Evolutionary conservation across 2,329 filamentous ascomycete species (phyloP).

Genomic region (Fusarium brachygibbosum): DNA sequence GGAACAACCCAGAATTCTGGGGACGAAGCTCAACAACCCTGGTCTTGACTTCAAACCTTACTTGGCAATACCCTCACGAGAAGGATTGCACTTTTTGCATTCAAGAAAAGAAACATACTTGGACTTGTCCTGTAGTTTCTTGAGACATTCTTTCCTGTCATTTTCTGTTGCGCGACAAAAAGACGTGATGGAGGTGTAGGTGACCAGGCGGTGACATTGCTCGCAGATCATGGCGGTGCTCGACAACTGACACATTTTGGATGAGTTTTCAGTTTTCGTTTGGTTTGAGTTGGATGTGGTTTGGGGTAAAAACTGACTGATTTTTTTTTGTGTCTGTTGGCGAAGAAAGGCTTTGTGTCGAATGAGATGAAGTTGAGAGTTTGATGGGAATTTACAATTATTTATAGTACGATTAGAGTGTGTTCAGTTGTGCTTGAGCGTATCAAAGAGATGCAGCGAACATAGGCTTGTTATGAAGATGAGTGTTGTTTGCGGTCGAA

Average conservation of each 20-base stretch:
- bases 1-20: background rate
- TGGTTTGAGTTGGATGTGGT: background rate
- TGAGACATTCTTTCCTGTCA: background rate
- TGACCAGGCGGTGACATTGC: slow-evolving; percentile 1
- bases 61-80: background rate
- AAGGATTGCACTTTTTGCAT: slow-evolving; percentile 7
- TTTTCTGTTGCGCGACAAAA: background rate
- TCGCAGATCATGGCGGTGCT: slow-evolving; percentile 17
- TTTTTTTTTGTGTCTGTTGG: background rate
- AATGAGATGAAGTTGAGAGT: background rate
- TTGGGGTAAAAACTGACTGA: background rate
- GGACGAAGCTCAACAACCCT: background rate
- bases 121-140: background rate
- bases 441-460: background rate
- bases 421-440: background rate
- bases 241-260: slow-evolving; percentile 23
- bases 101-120: background rate
- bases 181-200: slow-evolving; percentile 1
- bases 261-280: background rate
- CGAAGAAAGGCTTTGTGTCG: background rate
- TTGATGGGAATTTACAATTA: background rate
- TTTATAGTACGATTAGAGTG: background rate
- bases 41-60: too few species aligned
- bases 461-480: background rate
- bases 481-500: background rate